Evolutionary conservation across 148 eudicot genomes (phyloP).

Genomic region (Heliamphora exappendiculata): DNA sequence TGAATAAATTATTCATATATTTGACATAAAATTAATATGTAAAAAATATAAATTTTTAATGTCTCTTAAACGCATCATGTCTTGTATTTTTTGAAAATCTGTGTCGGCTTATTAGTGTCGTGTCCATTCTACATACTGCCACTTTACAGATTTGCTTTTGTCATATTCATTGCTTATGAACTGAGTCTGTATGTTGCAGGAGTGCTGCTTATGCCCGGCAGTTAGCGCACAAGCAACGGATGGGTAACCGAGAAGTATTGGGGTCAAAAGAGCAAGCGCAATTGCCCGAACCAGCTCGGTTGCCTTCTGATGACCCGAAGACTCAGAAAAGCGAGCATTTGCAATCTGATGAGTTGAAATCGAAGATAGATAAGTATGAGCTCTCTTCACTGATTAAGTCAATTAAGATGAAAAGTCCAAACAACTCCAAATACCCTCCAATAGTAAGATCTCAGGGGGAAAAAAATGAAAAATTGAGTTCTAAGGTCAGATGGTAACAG

Average conservation of each 20-base stretch:
- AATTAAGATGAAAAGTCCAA: conserved; percentile 76
- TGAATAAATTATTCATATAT: no score
- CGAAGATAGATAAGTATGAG: conserved; percentile 52
- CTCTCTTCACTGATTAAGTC: conserved; percentile 61
- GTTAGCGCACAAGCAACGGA: conserved; percentile 44
- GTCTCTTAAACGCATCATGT: no score
- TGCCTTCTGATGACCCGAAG: conserved; percentile 13
- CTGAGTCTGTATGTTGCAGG: conserved; percentile 39
- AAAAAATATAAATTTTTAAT: no score
- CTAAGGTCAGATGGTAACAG: neutral
- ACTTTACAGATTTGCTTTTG: neutral
- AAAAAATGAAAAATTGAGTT: conserved; percentile 16
- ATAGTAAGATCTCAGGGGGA: conserved; percentile 16
- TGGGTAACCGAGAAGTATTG: conserved; percentile 23
- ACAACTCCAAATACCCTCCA: conserved; percentile 34
- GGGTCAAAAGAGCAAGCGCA: conserved; percentile 13
- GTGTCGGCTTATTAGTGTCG: no score
- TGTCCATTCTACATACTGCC: neutral
- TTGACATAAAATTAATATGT: no score
- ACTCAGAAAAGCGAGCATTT: conserved; percentile 12
- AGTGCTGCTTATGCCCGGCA: conserved; percentile 74
- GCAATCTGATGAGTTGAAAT: conserved; percentile 11
- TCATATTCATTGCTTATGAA: neutral
- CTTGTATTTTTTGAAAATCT: no score
- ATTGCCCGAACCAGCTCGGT: neutral